Conservation (phyloP, 345 rosid genomes). For the Brassica rapa region DNA sequence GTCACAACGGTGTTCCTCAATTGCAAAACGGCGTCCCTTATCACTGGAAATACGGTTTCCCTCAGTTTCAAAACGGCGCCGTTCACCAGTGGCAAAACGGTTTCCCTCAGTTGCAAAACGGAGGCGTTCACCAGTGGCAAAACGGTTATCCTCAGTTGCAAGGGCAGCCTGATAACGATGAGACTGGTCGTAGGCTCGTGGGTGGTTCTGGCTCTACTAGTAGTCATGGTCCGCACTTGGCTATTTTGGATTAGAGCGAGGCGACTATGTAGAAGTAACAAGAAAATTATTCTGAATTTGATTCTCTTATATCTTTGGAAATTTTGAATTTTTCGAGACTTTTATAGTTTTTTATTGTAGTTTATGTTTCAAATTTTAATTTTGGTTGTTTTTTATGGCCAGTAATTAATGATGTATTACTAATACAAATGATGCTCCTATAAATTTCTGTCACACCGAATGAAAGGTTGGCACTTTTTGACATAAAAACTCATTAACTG, state of each 20-base stretch:
- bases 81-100: neutral
- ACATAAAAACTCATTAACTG: neutral
- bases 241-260: conserved; percentile 27
- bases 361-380: neutral
- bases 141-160: neutral
- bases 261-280: neutral
- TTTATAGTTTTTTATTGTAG: neutral
- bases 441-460: neutral
- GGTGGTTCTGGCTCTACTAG: conserved; percentile 17
- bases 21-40: neutral
- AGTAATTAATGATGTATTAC: neutral
- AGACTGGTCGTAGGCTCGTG: conserved; percentile 17
- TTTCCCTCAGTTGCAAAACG: neutral
- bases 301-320: neutral
- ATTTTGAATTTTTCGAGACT: neutral
- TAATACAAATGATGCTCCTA: neutral
- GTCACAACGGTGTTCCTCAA: neutral
- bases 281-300: neutral
- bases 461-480: neutral
- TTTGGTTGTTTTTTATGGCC: neutral
- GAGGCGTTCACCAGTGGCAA: neutral
- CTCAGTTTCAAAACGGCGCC: neutral
- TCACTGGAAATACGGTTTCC: neutral
- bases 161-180: neutral
- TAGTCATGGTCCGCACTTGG: conserved; percentile 16